Percentiles rank a stretch among this genome's conserved stretches.
Evolutionary conservation across 352 stramenopile genomes (phyloP).

Genomic region (Elongisporangium senticosum): DNA sequence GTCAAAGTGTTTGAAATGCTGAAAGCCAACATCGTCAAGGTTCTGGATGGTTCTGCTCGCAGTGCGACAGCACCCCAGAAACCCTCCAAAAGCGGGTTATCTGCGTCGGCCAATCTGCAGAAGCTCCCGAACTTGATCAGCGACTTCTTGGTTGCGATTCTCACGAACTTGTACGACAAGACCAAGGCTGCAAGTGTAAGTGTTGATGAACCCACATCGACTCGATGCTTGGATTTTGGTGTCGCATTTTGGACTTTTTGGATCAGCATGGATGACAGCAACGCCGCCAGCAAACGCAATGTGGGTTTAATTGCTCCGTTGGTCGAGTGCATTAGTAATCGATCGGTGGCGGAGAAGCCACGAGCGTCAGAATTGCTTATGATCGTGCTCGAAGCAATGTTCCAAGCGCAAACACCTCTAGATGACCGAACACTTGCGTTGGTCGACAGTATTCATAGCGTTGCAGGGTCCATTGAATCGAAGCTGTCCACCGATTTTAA

Average conservation of each 20-base stretch:
- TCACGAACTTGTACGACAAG: constrained; percentile 43
- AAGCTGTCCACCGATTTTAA: constrained; percentile 64
- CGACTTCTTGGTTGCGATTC: constrained; percentile 54
- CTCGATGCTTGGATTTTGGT: constrained; percentile 70
- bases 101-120: constrained; percentile 26
- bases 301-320: constrained; percentile 42
- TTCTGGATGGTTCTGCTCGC: constrained; percentile 7
- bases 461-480: constrained; percentile 45
- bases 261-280: constrained; percentile 36
- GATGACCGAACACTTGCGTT: constrained; percentile 37
- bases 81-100: not conserved
- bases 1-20: constrained; percentile 67
- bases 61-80: not conserved
- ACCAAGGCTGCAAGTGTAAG: constrained; percentile 8
- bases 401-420: constrained; percentile 42
- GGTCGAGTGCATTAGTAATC: constrained; percentile 45
- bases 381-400: constrained; percentile 46
- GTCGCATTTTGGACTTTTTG: constrained; percentile 75
- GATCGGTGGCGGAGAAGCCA: constrained; percentile 45
- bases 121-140: constrained; percentile 67
- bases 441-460: constrained; percentile 49
- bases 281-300: constrained; percentile 48
- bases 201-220: constrained; percentile 44
- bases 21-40: constrained; percentile 21
- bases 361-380: constrained; percentile 67